A percentile compares a stretch with the other conserved stretches of the same genome.
These are phyloP conservation scores for Stylosanthes scabra DNA, from an alignment of 331 rosid genomes.

Conservation along the genomic window DNA sequence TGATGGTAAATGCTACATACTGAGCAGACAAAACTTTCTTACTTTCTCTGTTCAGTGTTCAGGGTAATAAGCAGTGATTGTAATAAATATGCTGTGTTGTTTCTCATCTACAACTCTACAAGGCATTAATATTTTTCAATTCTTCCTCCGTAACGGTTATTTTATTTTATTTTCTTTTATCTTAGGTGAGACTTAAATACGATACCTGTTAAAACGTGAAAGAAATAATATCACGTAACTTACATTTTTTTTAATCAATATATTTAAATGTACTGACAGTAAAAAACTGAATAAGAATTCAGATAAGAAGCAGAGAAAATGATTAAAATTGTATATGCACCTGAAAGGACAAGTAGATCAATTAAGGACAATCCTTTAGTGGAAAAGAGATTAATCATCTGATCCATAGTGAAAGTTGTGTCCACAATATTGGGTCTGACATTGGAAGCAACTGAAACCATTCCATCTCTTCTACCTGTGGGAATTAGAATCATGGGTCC, in stretches of 20 bases:
- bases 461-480: constrained; percentile 83
- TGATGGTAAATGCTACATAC: too few relatives aligned
- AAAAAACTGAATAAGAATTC: too few relatives aligned
- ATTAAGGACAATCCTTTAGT: constrained; percentile 71
- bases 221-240: too few relatives aligned
- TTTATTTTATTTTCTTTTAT: too few relatives aligned
- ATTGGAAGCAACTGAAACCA: constrained; percentile 60
- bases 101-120: constrained; percentile 21
- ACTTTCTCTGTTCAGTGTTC: too few relatives aligned
- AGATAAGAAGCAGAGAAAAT: background rate
- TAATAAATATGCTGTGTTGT: constrained; percentile 20
- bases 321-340: constrained; percentile 34
- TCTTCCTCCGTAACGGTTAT: constrained; percentile 13
- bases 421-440: constrained; percentile 77
- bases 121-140: constrained; percentile 30
- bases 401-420: constrained; percentile 72
- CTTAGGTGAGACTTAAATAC: too few relatives aligned
- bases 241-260: too few relatives aligned
- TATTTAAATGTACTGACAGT: constrained; percentile 15
- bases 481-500: constrained; percentile 69
- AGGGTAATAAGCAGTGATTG: background rate
- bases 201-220: too few relatives aligned
- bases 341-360: constrained; percentile 75
- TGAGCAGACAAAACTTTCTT: too few relatives aligned
- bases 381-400: constrained; percentile 65